A percentile compares a stretch with the other conserved stretches of the same genome.
Evolutionary conservation across 2,329 filamentous ascomycete species (phyloP).

Genomic region (Aureobasidium musti): DNA sequence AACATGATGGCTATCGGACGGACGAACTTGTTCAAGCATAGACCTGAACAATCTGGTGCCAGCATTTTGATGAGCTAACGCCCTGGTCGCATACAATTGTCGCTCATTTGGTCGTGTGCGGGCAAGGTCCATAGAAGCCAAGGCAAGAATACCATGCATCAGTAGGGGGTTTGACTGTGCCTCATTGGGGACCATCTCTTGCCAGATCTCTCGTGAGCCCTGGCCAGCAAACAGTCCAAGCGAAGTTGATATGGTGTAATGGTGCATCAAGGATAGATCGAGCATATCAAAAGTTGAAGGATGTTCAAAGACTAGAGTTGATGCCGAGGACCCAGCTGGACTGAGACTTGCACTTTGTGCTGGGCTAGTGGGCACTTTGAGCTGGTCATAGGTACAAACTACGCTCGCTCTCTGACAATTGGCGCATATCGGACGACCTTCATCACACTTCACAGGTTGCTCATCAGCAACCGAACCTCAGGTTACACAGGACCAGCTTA

Average conservation of each 20-base stretch:
- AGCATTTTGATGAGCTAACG: conserved; percentile 37
- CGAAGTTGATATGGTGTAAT: conserved; percentile 36
- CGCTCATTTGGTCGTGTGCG: conserved; percentile 20
- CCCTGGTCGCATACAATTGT: conserved; percentile 34
- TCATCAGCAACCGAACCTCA: background rate
- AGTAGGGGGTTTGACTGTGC: conserved; percentile 24
- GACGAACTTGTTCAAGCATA: conserved; percentile 31
- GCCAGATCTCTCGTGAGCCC: conserved; percentile 31
- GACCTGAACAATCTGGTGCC: conserved; percentile 36
- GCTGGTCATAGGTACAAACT: conserved; percentile 33
- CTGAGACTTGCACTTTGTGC: conserved; percentile 10
- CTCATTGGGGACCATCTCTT: conserved; percentile 13
- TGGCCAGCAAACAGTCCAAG: conserved; percentile 32
- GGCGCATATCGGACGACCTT: conserved; percentile 36
- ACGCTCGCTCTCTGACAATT: conserved; percentile 37
- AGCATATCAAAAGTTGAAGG: conserved; percentile 34
- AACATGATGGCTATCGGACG: conserved; percentile 30
- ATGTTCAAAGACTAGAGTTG: conserved; percentile 24
- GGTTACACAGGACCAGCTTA: conserved; percentile 27
- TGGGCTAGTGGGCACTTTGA: conserved; percentile 23
- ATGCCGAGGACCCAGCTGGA: conserved; percentile 8
- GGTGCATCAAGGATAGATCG: conserved; percentile 38
- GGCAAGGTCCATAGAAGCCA: conserved; percentile 24
- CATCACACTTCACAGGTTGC: conserved; percentile 36
- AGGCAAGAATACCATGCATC: conserved; percentile 27